phyloP scores from a whole-genome alignment of 495 filamentous ascomycete genomes.

The Lasiosphaeria hispida region DNA sequence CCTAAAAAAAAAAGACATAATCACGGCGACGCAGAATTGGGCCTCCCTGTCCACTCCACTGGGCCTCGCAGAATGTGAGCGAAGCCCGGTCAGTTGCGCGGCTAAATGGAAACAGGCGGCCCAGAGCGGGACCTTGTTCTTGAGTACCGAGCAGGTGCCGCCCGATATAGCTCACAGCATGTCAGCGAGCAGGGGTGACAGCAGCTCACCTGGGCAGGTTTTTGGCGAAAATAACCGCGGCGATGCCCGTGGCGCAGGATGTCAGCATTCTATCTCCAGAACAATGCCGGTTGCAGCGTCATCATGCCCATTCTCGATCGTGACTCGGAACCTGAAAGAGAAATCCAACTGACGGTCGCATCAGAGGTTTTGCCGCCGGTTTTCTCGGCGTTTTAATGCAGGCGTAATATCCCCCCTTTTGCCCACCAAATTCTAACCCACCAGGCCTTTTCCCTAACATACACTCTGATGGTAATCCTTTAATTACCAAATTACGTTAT shows the following conservation, averaged over 20 bases:
- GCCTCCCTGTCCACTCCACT: background rate
- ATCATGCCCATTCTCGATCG: background rate
- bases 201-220: background rate
- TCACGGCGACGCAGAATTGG: too few species aligned
- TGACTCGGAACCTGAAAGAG: too few species aligned
- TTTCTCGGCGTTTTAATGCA: too few species aligned
- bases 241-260: background rate
- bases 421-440: too few species aligned
- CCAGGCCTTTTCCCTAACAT: too few species aligned
- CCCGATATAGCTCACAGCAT: background rate
- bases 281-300: background rate
- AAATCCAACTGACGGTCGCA: too few species aligned
- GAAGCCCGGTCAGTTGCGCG: background rate
- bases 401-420: too few species aligned
- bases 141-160: background rate
- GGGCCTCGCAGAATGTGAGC: background rate
- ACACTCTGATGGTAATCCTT: too few species aligned
- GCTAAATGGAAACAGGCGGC: constrained; percentile 3
- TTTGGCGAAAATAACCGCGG: constrained; percentile 2
- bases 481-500: too few species aligned
- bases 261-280: constrained; percentile 1
- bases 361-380: too few species aligned
- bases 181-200: background rate
- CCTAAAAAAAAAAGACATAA: too few species aligned
- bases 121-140: too few species aligned